These are phyloP conservation scores for Iris macrosiphon DNA, from an alignment of 106 monocot species.

Conservation along the genomic window DNA sequence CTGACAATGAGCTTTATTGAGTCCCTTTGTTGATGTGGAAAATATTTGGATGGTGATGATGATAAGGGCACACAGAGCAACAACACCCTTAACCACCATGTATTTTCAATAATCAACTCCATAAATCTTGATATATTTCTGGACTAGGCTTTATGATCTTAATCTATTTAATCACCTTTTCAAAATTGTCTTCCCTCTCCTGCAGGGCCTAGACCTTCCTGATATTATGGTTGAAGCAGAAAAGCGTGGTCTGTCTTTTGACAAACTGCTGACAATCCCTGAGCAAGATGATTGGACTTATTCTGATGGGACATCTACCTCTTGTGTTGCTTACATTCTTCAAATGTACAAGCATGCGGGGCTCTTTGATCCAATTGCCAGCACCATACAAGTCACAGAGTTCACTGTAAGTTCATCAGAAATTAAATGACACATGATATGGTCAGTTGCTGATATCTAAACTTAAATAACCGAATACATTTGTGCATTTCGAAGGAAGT, in stretches of 20 bases:
- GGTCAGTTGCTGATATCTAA: too few relatives aligned
- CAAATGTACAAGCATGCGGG: conserved; percentile 96
- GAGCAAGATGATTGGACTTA: conserved; percentile 91
- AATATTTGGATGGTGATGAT: not conserved
- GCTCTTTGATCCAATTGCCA: conserved; percentile 57
- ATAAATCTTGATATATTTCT: too few relatives aligned
- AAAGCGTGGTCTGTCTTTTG: conserved; percentile 64
- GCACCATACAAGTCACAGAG: conserved; percentile 80
- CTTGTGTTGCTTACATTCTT: conserved; percentile 87
- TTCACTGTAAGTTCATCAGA: conserved; percentile 67
- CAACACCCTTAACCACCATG: too few relatives aligned
- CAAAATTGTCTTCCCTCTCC: not conserved
- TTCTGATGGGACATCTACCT: conserved; percentile 78
- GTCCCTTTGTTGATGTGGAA: too few relatives aligned
- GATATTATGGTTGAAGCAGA: conserved; percentile 83
- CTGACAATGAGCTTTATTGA: too few relatives aligned
- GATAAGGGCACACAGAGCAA: too few relatives aligned
- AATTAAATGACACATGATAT: not conserved
- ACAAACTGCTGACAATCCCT: conserved; percentile 71
- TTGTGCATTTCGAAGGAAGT: too few relatives aligned
- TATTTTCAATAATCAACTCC: too few relatives aligned
- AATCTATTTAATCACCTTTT: not conserved
- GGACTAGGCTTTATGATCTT: not conserved
- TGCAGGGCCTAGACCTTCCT: conserved; percentile 73
- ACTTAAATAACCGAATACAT: too few relatives aligned